Conservation (phyloP, 73 alveolate genomes). For the Paramecium biaurelia region DNA sequence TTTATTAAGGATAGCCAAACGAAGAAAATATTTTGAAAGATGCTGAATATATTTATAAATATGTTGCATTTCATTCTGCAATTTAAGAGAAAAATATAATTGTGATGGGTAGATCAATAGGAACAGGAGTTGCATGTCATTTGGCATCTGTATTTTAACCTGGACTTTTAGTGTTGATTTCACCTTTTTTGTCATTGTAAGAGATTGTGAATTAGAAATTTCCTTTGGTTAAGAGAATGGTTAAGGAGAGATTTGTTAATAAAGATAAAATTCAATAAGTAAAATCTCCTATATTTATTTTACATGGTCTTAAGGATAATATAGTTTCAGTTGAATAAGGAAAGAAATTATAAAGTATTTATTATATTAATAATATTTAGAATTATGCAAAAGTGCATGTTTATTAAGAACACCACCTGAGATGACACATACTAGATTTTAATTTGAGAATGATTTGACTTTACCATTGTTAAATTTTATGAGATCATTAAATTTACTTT, state of each 20-base stretch:
- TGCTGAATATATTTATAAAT: constrained; percentile 42
- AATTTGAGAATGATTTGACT: not conserved
- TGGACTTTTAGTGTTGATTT: not conserved
- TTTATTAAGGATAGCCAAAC: constrained; percentile 44
- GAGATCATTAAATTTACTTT: not conserved
- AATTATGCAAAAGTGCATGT: not conserved
- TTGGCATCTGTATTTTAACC: constrained; percentile 51
- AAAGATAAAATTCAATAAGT: not conserved
- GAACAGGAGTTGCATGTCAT: constrained; percentile 65
- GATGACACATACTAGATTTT: not conserved
- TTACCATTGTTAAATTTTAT: not conserved
- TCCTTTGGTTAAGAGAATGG: not conserved
- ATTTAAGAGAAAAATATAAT: constrained; percentile 44
- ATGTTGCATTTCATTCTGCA: constrained; percentile 3
- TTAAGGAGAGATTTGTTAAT: constrained; percentile 20
- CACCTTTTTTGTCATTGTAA: constrained; percentile 27
- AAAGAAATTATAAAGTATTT: not conserved
- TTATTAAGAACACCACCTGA: not conserved
- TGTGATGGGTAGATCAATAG: constrained; percentile 58
- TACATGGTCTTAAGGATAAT: not conserved
- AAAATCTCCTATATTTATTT: not conserved
- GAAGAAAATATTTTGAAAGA: constrained; percentile 48
- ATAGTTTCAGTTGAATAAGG: not conserved
- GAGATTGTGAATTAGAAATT: constrained; percentile 6
- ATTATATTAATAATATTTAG: not conserved